Percentiles rank a stretch among this genome's conserved stretches.
Conservation (phyloP, 2,329 filamentous ascomycete genomes). For the Fusarium annulatum region DNA sequence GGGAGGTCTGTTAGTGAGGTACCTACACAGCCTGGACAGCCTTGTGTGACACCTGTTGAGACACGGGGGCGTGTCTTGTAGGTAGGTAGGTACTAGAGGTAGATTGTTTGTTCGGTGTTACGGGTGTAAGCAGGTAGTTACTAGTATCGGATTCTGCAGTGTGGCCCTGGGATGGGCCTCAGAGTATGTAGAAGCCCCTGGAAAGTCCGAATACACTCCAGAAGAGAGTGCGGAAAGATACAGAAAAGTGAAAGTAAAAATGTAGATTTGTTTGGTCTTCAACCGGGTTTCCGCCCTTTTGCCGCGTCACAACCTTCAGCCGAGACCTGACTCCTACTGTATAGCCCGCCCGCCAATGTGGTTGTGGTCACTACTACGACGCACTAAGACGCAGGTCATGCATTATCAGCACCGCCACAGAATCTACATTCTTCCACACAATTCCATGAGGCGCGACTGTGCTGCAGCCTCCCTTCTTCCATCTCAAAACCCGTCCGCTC, state of each 20-base stretch:
- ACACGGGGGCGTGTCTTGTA: neutral
- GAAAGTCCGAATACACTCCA: conserved; percentile 6
- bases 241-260: neutral
- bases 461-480: conserved; percentile 47
- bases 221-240: neutral
- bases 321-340: conserved; percentile 2
- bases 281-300: neutral
- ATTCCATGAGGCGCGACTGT: conserved; percentile 56
- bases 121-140: conserved; percentile 17
- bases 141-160: conserved; percentile 12
- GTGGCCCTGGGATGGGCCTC: neutral
- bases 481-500: conserved; percentile 44
- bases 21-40: conserved; percentile 42
- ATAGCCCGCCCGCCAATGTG: conserved; percentile 11
- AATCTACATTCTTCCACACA: conserved; percentile 56
- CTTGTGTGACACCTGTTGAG: conserved; percentile 28
- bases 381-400: conserved; percentile 37
- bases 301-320: conserved; percentile 7
- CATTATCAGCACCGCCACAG: conserved; percentile 54
- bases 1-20: conserved; percentile 38
- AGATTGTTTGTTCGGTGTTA: neutral
- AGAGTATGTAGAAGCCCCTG: conserved; percentile 23
- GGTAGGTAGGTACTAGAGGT: neutral
- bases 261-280: neutral
- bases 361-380: conserved; percentile 5